phyloP scores from a whole-genome alignment of 1,139 yeast species.

The Chernovozyma sophiae-reginae region DNA sequence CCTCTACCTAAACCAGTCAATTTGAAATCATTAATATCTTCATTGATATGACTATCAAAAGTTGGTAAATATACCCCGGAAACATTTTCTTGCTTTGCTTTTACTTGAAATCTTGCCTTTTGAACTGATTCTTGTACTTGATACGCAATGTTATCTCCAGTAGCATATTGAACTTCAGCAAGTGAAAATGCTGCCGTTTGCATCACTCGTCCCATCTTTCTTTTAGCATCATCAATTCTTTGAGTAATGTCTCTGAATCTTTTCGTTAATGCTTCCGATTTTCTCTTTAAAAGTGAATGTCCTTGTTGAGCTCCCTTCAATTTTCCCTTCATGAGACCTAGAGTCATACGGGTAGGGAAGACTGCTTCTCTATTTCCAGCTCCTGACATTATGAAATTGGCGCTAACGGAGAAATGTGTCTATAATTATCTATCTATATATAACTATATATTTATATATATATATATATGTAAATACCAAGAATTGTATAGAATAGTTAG shows the following conservation, averaged over 20 bases:
- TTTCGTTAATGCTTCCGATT: constrained; percentile 94
- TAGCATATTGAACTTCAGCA: constrained; percentile 96
- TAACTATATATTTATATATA: too few species aligned
- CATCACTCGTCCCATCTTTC: constrained; percentile 98
- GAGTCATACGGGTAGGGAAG: constrained; percentile 96
- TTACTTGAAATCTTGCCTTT: constrained; percentile 83
- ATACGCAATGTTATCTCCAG: constrained; percentile 91
- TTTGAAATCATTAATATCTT: constrained; percentile 85
- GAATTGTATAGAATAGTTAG: too few species aligned
- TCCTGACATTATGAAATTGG: constrained; percentile 36
- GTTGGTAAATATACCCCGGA: constrained; percentile 94
- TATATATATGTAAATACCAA: too few species aligned
- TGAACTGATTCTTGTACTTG: constrained; percentile 95
- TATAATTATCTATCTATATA: too few species aligned
- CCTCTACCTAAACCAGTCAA: constrained; percentile 97
- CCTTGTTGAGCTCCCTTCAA: constrained; percentile 98
- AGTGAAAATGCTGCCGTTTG: constrained; percentile 96
- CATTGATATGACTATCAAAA: constrained; percentile 80
- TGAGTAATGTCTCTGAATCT: constrained; percentile 93
- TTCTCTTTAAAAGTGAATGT: constrained; percentile 86
- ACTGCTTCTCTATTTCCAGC: constrained; percentile 72
- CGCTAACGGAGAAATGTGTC: too few species aligned
- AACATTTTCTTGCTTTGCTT: constrained; percentile 92
- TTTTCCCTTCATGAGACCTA: constrained; percentile 90
- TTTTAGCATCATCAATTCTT: constrained; percentile 91